phyloP scores from a whole-genome alignment of 768 basidiomycete genomes.

The Suillus decipiens region DNA sequence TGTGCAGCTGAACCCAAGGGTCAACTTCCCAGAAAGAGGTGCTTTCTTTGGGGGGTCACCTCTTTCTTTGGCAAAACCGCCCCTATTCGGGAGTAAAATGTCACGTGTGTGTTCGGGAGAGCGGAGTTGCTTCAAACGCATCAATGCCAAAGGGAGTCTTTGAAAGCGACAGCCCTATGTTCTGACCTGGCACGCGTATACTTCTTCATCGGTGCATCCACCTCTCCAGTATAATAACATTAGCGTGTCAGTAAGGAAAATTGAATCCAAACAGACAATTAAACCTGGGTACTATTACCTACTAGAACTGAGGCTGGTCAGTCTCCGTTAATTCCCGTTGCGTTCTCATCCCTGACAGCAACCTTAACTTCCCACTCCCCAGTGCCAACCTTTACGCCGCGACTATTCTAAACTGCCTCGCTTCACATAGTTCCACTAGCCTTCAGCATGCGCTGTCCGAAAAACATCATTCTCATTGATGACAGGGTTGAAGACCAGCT shows the following conservation, averaged over 20 bases:
- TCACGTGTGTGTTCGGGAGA: no score
- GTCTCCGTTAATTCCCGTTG: not conserved
- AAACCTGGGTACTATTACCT: no score
- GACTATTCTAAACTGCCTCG: constrained; percentile 49
- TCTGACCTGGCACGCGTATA: no score
- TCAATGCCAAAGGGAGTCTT: no score
- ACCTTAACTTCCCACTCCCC: constrained; percentile 81
- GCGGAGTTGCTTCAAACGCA: no score
- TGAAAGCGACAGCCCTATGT: no score
- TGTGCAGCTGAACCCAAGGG: no score
- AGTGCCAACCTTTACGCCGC: constrained; percentile 66
- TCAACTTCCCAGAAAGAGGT: no score
- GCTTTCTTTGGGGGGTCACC: no score
- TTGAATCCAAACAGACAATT: no score
- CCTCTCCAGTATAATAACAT: not conserved
- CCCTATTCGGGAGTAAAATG: no score
- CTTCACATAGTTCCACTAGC: constrained; percentile 55
- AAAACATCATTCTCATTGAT: constrained; percentile 27
- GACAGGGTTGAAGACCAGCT: constrained; percentile 74
- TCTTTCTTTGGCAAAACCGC: no score
- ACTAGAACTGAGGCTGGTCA: not conserved
- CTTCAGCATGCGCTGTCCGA: constrained; percentile 24
- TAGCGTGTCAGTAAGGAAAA: not conserved
- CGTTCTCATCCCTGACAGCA: constrained; percentile 19
- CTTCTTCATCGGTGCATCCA: not conserved